A percentile compares a stretch with the other conserved stretches of the same genome.
Evolutionary conservation across 179 eudicot genomes (phyloP).

Genomic region (Silene vulgaris): DNA sequence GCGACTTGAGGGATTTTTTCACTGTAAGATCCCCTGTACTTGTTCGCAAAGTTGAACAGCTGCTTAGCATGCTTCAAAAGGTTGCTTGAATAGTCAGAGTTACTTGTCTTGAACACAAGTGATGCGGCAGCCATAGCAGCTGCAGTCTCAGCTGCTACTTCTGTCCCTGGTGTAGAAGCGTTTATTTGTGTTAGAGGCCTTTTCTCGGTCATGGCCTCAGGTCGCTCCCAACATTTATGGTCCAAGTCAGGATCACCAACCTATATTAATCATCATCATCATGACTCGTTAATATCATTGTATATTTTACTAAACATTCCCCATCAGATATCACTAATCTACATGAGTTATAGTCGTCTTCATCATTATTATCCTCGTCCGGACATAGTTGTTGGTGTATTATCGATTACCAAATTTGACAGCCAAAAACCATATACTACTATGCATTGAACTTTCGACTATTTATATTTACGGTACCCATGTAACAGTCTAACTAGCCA

Average conservation of each 20-base stretch:
- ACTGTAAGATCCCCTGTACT: conserved; percentile 64
- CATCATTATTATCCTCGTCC: no score
- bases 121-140: conserved; percentile 98
- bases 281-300: not conserved
- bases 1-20: conserved; percentile 65
- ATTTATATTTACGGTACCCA: not conserved
- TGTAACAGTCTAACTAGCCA: not conserved
- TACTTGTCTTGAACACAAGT: conserved; percentile 59
- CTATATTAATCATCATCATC: conserved; percentile 32
- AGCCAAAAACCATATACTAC: not conserved
- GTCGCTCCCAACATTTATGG: conserved; percentile 91
- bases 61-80: conserved; percentile 79
- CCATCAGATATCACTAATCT: no score
- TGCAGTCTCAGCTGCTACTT: conserved; percentile 95
- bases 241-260: conserved; percentile 89
- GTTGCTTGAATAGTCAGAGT: conserved; percentile 51
- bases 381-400: no score
- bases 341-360: no score
- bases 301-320: not conserved
- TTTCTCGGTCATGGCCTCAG: conserved; percentile 68
- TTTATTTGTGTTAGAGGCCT: conserved; percentile 76
- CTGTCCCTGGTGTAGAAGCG: conserved; percentile 73
- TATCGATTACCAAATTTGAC: not conserved
- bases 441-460: not conserved
- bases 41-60: conserved; percentile 72